phyloP scores from a whole-genome alignment of 805 yeast genomes.

The Wickerhamiella shivajii region DNA sequence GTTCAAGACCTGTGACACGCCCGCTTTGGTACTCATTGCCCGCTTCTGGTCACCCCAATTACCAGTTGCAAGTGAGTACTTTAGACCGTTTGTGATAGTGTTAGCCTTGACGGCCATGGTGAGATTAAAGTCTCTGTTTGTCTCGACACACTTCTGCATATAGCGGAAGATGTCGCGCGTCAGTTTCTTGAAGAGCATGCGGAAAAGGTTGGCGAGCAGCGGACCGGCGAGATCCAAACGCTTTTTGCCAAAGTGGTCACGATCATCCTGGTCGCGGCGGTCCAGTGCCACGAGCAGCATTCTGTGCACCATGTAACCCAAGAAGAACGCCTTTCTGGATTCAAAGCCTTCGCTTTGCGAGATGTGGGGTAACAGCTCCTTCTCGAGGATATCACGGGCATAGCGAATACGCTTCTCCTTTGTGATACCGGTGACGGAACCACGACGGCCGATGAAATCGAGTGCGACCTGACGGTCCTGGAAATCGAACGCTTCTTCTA shows the following conservation, averaged over 20 bases:
- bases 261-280: conserved; percentile 95
- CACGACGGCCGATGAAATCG: conserved; percentile 97
- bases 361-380: conserved; percentile 92
- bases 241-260: conserved; percentile 98
- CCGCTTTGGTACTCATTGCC: conserved; percentile 97
- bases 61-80: conserved; percentile 97
- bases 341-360: conserved; percentile 96
- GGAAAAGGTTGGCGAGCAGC: conserved; percentile 82
- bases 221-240: conserved; percentile 99
- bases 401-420: conserved; percentile 97
- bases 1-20: conserved; percentile 96
- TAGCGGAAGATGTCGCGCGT: conserved; percentile 95
- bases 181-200: conserved; percentile 83
- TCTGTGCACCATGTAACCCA: conserved; percentile 96
- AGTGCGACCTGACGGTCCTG: conserved; percentile 97
- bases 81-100: conserved; percentile 92
- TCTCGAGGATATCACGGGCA: conserved; percentile 91
- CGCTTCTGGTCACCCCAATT: conserved; percentile 99
- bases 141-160: conserved; percentile 98
- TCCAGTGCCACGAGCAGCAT: conserved; percentile 88
- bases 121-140: conserved; percentile 91
- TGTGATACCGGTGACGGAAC: conserved; percentile 89
- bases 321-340: conserved; percentile 88
- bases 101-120: conserved; percentile 94
- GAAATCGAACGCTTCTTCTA: conserved; percentile 95